A percentile compares a stretch with the other conserved stretches of the same genome.
Conservation (phyloP, 768 basidiomycete species). For the Epithele typhae region DNA sequence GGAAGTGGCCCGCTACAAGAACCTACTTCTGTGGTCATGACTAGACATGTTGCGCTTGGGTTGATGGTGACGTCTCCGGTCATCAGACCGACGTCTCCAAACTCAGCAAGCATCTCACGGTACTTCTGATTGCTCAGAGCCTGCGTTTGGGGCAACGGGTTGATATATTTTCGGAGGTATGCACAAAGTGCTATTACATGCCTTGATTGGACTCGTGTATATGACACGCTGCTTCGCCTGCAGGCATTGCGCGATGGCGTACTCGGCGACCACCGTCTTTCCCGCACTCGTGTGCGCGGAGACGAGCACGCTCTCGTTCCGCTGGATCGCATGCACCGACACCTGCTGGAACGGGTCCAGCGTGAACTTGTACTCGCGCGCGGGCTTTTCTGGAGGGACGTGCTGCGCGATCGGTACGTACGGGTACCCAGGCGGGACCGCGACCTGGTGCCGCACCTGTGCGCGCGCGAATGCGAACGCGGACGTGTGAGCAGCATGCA, state of each 20-base stretch:
- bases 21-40: slow-evolving; percentile 97
- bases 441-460: slow-evolving; percentile 94
- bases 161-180: neutral
- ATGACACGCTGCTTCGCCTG: slow-evolving; percentile 94
- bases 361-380: slow-evolving; percentile 90
- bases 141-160: slow-evolving; percentile 38
- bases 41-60: slow-evolving; percentile 92
- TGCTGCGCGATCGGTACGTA: slow-evolving; percentile 90
- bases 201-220: slow-evolving; percentile 99
- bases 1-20: neutral
- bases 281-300: slow-evolving; percentile 99
- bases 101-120: slow-evolving; percentile 94
- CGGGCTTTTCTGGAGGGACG: slow-evolving; percentile 86
- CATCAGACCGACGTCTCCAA: slow-evolving; percentile 98
- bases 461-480: neutral
- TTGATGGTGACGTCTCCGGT: slow-evolving; percentile 99
- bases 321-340: slow-evolving; percentile 90
- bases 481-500: neutral
- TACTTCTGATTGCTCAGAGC: slow-evolving; percentile 99
- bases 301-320: slow-evolving; percentile 96
- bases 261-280: slow-evolving; percentile 99
- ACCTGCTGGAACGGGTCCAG: slow-evolving; percentile 97
- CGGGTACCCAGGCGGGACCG: slow-evolving; percentile 86
- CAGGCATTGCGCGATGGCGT: slow-evolving; percentile 96
- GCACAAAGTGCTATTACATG: slow-evolving; percentile 36